Conservation (phyloP, 2,329 filamentous ascomycete genomes). For the Fusarium sp. region DNA sequence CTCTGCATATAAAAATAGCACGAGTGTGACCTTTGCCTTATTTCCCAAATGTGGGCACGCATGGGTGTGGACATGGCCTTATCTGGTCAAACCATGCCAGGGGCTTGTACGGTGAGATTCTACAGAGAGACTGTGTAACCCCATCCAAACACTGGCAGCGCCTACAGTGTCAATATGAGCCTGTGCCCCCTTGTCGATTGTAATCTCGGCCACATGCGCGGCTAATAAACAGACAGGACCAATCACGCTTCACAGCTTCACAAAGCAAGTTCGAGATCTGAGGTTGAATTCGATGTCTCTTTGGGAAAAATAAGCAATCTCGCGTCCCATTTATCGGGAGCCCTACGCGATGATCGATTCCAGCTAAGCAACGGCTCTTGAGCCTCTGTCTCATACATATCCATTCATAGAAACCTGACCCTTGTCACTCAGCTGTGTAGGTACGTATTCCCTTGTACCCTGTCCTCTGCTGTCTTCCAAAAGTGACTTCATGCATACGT, state of each 20-base stretch:
- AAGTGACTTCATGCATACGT: constrained; percentile 18
- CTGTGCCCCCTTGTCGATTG: constrained; percentile 30
- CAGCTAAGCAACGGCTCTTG: constrained; percentile 12
- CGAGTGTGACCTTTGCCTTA: constrained; percentile 28
- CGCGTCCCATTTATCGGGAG: constrained; percentile 15
- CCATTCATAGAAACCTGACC: neutral
- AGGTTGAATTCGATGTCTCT: neutral
- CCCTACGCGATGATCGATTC: constrained; percentile 11
- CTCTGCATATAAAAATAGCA: constrained; percentile 13
- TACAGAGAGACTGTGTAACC: constrained; percentile 22
- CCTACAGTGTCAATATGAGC: constrained; percentile 35
- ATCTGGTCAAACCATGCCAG: constrained; percentile 44
- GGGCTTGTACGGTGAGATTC: constrained; percentile 24
- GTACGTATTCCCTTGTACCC: neutral
- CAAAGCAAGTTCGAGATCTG: constrained; percentile 4
- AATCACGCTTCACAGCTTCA: constrained; percentile 34
- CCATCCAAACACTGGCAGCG: neutral
- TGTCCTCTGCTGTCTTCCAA: constrained; percentile 5
- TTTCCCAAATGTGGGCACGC: constrained; percentile 3
- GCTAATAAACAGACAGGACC: constrained; percentile 39
- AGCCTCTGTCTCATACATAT: constrained; percentile 18
- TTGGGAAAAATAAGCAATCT: constrained; percentile 34
- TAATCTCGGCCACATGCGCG: constrained; percentile 47
- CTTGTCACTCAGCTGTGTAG: constrained; percentile 5
- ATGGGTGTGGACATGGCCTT: constrained; percentile 39